Conservation (phyloP, 169 alveolate species). For the Babesia bigemina region DNA sequence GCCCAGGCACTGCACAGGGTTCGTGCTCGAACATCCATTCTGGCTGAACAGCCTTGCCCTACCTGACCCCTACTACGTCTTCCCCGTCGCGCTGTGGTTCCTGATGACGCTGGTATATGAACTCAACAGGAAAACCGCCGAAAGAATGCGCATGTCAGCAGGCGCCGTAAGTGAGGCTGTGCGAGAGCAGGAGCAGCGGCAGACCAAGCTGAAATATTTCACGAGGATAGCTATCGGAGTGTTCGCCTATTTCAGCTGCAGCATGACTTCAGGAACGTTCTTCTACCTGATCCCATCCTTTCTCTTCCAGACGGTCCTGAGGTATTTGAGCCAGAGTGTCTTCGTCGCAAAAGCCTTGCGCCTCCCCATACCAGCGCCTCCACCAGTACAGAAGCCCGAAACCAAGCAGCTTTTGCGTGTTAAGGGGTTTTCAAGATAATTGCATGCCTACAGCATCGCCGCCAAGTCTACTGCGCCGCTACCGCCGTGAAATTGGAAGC, state of each 20-base stretch:
- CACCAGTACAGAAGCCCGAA: background rate
- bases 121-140: constrained; percentile 23
- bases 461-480: too few relatives aligned
- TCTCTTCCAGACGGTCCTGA: constrained; percentile 53
- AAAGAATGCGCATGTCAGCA: constrained; percentile 15
- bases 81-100: constrained; percentile 66
- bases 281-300: constrained; percentile 64
- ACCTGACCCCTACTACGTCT: constrained; percentile 76
- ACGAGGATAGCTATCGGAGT: constrained; percentile 37
- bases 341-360: constrained; percentile 28
- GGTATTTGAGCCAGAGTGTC: constrained; percentile 28
- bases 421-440: background rate
- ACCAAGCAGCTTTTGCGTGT: background rate
- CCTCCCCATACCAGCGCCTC: constrained; percentile 31
- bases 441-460: too few relatives aligned
- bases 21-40: constrained; percentile 69
- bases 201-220: constrained; percentile 41
- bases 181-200: constrained; percentile 30
- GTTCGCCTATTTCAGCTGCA: constrained; percentile 39
- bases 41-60: constrained; percentile 77
- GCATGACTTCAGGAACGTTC: constrained; percentile 63
- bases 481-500: too few relatives aligned
- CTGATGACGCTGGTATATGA: constrained; percentile 66
- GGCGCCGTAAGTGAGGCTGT: constrained; percentile 20
- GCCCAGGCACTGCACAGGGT: constrained; percentile 68